Conservation (phyloP, 345 rosid species). For the Melaleuca alternifolia region DNA sequence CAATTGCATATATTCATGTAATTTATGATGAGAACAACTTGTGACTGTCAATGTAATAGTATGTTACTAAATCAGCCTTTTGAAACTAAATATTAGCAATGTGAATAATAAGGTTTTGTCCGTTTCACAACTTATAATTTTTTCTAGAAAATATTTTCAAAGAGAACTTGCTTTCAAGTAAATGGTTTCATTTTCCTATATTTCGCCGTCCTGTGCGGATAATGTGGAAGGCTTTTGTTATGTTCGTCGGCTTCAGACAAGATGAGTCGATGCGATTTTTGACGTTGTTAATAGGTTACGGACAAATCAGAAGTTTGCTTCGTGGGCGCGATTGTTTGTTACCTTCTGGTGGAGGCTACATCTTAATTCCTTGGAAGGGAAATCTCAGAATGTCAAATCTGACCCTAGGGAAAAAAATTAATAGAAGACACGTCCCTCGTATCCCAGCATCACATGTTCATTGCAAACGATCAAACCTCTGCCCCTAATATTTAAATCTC, state of each 20-base stretch:
- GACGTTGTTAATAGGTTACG: too few species aligned
- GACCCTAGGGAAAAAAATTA: background rate
- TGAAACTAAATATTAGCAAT: background rate
- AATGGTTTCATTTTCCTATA: background rate
- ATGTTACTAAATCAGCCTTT: too few species aligned
- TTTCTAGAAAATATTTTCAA: background rate
- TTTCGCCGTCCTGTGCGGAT: background rate
- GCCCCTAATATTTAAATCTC: background rate
- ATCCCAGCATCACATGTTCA: background rate
- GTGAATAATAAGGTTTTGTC: background rate
- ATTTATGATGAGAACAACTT: background rate
- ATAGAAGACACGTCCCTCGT: background rate
- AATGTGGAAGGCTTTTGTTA: too few species aligned
- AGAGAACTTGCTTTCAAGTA: background rate
- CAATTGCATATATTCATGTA: background rate
- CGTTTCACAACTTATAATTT: background rate
- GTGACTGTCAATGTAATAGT: background rate
- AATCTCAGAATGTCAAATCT: background rate
- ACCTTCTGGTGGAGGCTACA: background rate
- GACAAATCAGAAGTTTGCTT: background rate
- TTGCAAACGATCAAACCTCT: background rate
- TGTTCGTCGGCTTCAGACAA: too few species aligned
- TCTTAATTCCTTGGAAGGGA: background rate
- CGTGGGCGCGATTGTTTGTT: background rate
- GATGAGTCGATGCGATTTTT: background rate